phyloP scores from a whole-genome alignment of 2,329 filamentous ascomycete species.

The Conoideocrella luteorostrata region DNA sequence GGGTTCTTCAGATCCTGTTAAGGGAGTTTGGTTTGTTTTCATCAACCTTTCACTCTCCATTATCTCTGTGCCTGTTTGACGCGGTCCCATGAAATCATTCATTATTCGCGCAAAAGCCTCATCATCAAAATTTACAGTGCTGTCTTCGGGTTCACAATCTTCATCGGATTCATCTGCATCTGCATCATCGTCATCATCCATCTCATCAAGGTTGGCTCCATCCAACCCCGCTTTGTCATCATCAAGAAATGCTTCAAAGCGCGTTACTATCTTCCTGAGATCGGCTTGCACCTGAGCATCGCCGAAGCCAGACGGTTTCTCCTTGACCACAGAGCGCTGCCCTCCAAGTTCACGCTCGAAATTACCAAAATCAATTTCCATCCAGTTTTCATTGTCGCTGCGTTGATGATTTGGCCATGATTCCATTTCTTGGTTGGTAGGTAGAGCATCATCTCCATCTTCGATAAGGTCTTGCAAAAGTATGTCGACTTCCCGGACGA shows the following conservation, averaged over 20 bases:
- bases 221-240: constrained; percentile 77
- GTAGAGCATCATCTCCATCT: constrained; percentile 61
- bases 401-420: constrained; percentile 54
- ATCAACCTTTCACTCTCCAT: background rate
- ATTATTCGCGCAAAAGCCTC: constrained; percentile 81
- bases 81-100: constrained; percentile 80
- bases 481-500: constrained; percentile 69
- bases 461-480: constrained; percentile 68
- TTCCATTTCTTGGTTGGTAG: constrained; percentile 65
- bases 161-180: constrained; percentile 42
- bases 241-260: constrained; percentile 89
- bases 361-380: constrained; percentile 85
- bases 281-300: constrained; percentile 65
- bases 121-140: constrained; percentile 75
- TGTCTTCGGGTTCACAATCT: constrained; percentile 61
- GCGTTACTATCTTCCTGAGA: constrained; percentile 81
- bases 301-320: constrained; percentile 45
- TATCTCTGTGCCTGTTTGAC: constrained; percentile 13
- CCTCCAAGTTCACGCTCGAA: constrained; percentile 74
- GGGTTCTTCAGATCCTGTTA: background rate
- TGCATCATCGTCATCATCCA: constrained; percentile 58
- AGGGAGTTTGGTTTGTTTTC: background rate
- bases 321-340: constrained; percentile 32
- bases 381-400: constrained; percentile 85
- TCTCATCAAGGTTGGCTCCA: constrained; percentile 66